Evolutionary conservation across 2,329 filamentous ascomycete species (phyloP).

Genomic region (Coniochaeta prunicola): DNA sequence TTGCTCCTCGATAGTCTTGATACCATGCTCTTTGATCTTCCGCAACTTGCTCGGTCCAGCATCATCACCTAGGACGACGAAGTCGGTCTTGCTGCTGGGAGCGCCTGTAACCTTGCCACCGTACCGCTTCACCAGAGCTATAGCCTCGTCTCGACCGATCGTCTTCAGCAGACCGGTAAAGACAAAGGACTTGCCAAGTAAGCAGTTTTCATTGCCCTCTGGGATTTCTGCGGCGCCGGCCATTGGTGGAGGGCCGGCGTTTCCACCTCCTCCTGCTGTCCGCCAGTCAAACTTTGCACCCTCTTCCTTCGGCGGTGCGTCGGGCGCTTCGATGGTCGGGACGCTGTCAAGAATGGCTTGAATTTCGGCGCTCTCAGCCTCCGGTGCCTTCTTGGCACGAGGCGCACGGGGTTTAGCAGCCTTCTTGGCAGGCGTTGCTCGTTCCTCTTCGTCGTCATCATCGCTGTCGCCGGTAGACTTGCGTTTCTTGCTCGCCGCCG

Average conservation of each 20-base stretch:
- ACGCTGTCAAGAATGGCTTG: conserved; percentile 86
- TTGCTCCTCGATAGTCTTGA: conserved; percentile 92
- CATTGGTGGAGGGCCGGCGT: conserved; percentile 55
- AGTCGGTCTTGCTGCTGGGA: conserved; percentile 90
- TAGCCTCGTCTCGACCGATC: conserved; percentile 77
- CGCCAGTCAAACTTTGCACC: conserved; percentile 76
- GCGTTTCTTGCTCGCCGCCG: conserved; percentile 40
- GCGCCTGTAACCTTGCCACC: conserved; percentile 82
- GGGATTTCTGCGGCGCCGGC: conserved; percentile 66
- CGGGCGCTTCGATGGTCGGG: conserved; percentile 72
- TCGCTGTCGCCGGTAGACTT: conserved; percentile 49
- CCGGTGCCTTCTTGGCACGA: conserved; percentile 57
- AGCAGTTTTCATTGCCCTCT: conserved; percentile 77
- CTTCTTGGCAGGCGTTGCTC: conserved; percentile 50
- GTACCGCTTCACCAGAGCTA: conserved; percentile 82
- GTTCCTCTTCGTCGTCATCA: conserved; percentile 49
- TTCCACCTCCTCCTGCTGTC: conserved; percentile 49
- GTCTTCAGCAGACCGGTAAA: conserved; percentile 84
- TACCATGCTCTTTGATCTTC: conserved; percentile 70
- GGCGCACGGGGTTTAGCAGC: conserved; percentile 53
- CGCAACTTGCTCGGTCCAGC: conserved; percentile 88
- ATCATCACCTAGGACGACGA: conserved; percentile 83
- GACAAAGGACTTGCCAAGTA: conserved; percentile 84
- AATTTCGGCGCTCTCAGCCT: conserved; percentile 62
- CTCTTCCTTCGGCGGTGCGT: conserved; percentile 67